phyloP scores from a whole-genome alignment of 176 grass and related monocot genomes.

The Hyparrhenia diplandra region DNA sequence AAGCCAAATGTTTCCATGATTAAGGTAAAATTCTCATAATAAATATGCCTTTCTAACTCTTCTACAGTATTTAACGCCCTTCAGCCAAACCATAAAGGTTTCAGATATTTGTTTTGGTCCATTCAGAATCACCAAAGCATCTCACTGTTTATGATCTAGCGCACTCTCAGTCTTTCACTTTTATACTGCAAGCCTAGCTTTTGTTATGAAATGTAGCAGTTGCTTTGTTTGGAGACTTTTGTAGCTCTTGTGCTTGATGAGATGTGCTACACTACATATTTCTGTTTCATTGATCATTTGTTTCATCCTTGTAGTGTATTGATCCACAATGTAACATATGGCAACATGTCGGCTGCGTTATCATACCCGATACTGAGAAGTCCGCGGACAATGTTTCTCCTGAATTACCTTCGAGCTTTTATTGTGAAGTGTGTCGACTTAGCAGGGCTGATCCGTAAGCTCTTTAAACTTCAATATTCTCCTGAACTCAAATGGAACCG shows the following conservation, averaged over 20 bases:
- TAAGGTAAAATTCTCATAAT: slow-evolving; percentile 49
- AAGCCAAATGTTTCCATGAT: slow-evolving; percentile 51
- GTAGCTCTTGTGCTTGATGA: neutral
- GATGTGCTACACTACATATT: neutral
- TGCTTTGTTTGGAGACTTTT: neutral
- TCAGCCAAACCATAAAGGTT: too few relatives aligned
- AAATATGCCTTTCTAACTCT: too few relatives aligned
- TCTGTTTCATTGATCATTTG: neutral
- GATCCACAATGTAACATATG: slow-evolving; percentile 58
- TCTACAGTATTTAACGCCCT: too few relatives aligned
- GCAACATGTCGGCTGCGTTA: slow-evolving; percentile 74
- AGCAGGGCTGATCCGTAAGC: slow-evolving; percentile 87
- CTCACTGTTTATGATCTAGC: neutral
- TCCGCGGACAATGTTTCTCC: slow-evolving; percentile 36
- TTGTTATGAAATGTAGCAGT: slow-evolving; percentile 9
- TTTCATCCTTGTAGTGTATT: neutral
- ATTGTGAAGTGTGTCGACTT: slow-evolving; percentile 82
- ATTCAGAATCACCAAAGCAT: slow-evolving; percentile 10
- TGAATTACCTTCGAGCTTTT: slow-evolving; percentile 56
- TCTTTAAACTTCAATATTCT: slow-evolving; percentile 3
- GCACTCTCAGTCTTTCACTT: neutral
- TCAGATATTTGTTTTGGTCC: slow-evolving; percentile 8
- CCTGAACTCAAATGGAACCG: neutral
- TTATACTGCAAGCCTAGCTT: slow-evolving; percentile 2
- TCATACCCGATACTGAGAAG: slow-evolving; percentile 74